Evolutionary conservation across 2,329 filamentous ascomycete genomes (phyloP).

Genomic region (Colletotrichum tamarilloi): DNA sequence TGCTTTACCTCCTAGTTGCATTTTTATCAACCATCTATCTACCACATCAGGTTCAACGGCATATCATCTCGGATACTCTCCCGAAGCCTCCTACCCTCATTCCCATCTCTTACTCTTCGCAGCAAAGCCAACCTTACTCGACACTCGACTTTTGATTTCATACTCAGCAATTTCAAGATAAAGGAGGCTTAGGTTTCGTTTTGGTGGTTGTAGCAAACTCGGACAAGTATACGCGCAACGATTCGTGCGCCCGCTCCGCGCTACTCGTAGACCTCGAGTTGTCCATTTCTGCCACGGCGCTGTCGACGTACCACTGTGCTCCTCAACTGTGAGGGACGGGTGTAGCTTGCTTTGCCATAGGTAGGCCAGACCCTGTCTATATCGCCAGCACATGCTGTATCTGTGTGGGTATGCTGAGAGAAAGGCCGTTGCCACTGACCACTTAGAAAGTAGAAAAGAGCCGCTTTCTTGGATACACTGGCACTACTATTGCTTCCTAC

Average conservation of each 20-base stretch:
- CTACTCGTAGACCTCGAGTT: neutral
- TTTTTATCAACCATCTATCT: neutral
- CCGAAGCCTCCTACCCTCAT: neutral
- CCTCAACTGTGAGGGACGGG: no score
- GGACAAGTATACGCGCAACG: neutral
- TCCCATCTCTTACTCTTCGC: neutral
- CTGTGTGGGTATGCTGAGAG: neutral
- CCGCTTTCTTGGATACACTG: neutral
- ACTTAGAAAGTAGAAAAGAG: neutral
- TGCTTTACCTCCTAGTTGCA: neutral
- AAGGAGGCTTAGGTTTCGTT: neutral
- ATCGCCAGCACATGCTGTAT: slow-evolving; percentile 1
- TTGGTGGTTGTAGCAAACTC: neutral
- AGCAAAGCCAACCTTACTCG: neutral
- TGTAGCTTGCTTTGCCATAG: slow-evolving; percentile 3
- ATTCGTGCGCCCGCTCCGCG: neutral
- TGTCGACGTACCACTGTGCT: neutral
- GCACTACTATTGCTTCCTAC: neutral
- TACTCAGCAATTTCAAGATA: no score
- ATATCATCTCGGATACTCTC: neutral
- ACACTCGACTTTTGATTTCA: no score
- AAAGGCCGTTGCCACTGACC: neutral
- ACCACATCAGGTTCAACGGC: neutral
- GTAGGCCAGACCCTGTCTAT: slow-evolving; percentile 3
- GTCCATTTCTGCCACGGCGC: neutral